phyloP scores from a whole-genome alignment of 148 eudicot species.

The Nepenthes gracilis region DNA sequence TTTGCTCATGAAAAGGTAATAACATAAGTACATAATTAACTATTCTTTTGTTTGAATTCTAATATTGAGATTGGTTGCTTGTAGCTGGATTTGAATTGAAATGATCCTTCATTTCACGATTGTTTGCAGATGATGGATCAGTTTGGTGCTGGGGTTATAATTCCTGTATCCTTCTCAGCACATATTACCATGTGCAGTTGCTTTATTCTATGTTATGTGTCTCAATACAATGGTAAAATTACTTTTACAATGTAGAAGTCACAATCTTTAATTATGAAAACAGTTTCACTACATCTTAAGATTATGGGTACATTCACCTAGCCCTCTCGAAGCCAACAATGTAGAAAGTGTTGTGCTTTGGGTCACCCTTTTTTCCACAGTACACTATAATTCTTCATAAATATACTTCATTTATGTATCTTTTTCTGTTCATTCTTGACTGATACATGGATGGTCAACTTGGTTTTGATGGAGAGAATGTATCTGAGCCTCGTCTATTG shows the following conservation, averaged over 20 bases:
- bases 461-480: conserved; percentile 48
- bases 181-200: neutral
- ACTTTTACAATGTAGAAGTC: no score
- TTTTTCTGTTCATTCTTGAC: conserved; percentile 27
- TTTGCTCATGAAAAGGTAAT: no score
- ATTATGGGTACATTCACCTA: neutral
- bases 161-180: conserved; percentile 43
- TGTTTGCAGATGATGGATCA: conserved; percentile 78
- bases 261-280: neutral
- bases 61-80: neutral
- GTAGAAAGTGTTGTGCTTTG: no score
- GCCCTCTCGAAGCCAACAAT: no score
- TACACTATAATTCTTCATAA: no score
- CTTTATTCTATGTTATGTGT: neutral
- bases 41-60: no score
- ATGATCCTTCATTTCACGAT: neutral
- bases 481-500: conserved; percentile 32
- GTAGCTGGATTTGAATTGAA: no score
- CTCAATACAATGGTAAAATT: neutral
- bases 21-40: no score
- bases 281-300: neutral
- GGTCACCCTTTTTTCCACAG: no score
- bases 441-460: conserved; percentile 62
- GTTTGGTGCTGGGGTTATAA: conserved; percentile 95
- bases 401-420: no score